Evolutionary conservation across 371 early-diverging fungal genomes (phyloP), one percentile per base, ranked within the genome.

Genomic region (Apophysomyces trapeziformis): DNA sequence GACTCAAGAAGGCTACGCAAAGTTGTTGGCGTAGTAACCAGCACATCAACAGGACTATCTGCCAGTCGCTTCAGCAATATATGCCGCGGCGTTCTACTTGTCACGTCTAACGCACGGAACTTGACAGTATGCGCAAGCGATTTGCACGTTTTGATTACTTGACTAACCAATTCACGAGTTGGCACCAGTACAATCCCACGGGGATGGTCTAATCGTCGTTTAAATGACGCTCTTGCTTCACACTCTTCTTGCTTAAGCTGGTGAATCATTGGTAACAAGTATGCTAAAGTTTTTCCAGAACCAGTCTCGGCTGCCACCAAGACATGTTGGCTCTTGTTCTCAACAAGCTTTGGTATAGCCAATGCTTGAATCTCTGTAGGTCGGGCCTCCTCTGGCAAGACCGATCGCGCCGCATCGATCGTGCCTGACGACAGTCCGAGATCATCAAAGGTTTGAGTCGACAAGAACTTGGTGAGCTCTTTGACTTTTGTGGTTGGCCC

Each of bases 251-350:
- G 45, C 65, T 89, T 97, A 70, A 87, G 87, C 83, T 78, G 76
- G 26, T 92, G 83, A 36, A 93, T 76, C 1, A 93, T 85, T 0
- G 99, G 99, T 35, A 98, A 68, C 41, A 99, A 83, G 72, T 96
- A 99, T 2, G 99, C 93, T 21, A 98, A 83, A 0, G 99, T 99
- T 80, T 99, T 99, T n/a, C 99, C 99, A 1, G 95, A 93, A 16
- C 99, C 99, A 0, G 99, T 99, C 68, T 96, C 94, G 1, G 99
- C 96, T 5, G 98, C 98, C 56, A 92, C 86, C 18, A 99, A 76
- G 2, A 91, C 77, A 64, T 89, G 82, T 3, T 78, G 77, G 36
- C 85, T 83, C 44, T 71, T 69, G 16, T 80, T 76, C 58, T 85
- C 77, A 14, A 95, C 74, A 32, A 93, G 63, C 60, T 87, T 76